Evolutionary conservation across 2,329 filamentous ascomycete genomes (phyloP).

Genomic region (Ophiostoma tasmaniense): DNA sequence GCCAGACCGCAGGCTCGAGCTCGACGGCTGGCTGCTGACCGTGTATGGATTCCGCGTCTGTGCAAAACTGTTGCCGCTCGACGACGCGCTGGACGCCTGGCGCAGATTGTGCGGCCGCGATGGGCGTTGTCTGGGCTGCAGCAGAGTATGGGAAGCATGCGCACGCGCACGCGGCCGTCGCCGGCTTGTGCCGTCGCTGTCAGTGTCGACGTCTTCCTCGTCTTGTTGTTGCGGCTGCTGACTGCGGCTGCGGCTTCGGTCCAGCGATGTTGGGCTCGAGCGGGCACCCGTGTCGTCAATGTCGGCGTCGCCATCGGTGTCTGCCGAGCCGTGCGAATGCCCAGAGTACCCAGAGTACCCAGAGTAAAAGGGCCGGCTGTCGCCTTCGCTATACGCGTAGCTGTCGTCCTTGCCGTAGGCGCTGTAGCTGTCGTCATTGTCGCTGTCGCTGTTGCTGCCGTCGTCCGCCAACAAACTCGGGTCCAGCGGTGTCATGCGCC

Average conservation of each 20-base stretch:
- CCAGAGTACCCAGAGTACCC: neutral
- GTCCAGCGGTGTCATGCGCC: conserved; percentile 61
- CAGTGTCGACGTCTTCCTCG: neutral
- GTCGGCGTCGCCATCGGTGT: conserved; percentile 30
- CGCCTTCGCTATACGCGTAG: conserved; percentile 30
- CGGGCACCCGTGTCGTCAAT: conserved; percentile 40
- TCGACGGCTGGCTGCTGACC: conserved; percentile 32
- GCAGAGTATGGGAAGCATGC: neutral
- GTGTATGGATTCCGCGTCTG: conserved; percentile 35
- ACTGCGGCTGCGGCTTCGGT: conserved; percentile 32
- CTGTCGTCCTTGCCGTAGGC: conserved; percentile 26
- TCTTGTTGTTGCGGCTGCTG: neutral
- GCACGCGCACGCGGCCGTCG: conserved; percentile 5
- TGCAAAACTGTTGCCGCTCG: conserved; percentile 32
- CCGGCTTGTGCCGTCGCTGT: conserved; percentile 13
- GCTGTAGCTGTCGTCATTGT: conserved; percentile 22
- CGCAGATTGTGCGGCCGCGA: neutral
- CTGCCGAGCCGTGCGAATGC: neutral
- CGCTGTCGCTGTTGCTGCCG: conserved; percentile 20
- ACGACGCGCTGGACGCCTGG: neutral
- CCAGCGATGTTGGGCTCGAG: conserved; percentile 40
- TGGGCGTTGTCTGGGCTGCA: neutral
- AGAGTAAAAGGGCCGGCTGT: conserved; percentile 23
- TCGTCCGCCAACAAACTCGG: conserved; percentile 38
- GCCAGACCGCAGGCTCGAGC: conserved; percentile 32